Percentiles rank a stretch among this genome's conserved stretches.
Conservation (phyloP, 2,329 filamentous ascomycete genomes). For the Septoria petroselini region DNA sequence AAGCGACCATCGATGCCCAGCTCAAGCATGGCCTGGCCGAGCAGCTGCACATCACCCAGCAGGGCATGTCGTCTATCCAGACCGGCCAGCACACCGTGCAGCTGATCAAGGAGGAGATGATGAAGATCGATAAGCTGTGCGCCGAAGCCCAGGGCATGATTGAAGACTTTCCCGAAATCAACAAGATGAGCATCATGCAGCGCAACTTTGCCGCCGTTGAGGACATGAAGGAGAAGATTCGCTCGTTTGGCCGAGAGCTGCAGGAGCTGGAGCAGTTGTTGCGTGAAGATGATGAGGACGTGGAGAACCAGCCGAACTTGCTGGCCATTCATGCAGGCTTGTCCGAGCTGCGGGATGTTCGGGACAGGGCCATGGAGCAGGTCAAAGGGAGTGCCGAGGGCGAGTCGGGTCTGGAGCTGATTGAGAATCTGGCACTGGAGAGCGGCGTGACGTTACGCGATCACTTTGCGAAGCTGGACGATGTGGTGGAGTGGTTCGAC, state of each 20-base stretch:
- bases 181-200: constrained; percentile 88
- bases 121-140: constrained; percentile 96
- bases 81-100: constrained; percentile 90
- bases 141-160: constrained; percentile 98
- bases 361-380: constrained; percentile 95
- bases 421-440: constrained; percentile 65
- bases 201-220: constrained; percentile 93
- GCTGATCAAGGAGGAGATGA: constrained; percentile 95
- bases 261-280: constrained; percentile 74
- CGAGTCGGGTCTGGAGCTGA: constrained; percentile 94
- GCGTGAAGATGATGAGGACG: constrained; percentile 76
- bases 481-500: constrained; percentile 90
- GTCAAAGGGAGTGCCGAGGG: constrained; percentile 71
- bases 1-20: constrained; percentile 84
- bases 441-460: constrained; percentile 73
- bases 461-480: constrained; percentile 82
- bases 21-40: constrained; percentile 83
- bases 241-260: constrained; percentile 78
- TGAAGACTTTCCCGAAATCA: constrained; percentile 90
- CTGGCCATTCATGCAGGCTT: constrained; percentile 88
- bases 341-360: constrained; percentile 85
- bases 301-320: constrained; percentile 87
- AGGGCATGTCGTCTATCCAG: constrained; percentile 82
- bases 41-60: constrained; percentile 90
- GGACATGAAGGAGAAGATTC: constrained; percentile 86